Evolutionary conservation across 768 basidiomycete species (phyloP), one percentile per base, ranked within the genome.

Genomic region (Xerocomellus amylosporus): DNA sequence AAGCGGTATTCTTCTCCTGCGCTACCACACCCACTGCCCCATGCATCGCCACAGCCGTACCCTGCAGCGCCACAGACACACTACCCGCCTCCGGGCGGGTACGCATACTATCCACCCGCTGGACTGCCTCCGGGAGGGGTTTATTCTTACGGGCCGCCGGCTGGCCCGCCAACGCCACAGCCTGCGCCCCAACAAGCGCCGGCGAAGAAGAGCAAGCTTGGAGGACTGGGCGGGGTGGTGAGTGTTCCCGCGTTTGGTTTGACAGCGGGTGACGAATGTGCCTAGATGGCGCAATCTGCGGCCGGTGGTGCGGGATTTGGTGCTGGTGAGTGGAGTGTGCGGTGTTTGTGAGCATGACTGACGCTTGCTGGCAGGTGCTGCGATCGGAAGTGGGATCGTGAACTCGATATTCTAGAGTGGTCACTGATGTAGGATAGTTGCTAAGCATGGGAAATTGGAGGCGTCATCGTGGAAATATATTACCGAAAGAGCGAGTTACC

Each of bases 241-340:
- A 47, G 69, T 55, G 45, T 13, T 20, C 31, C 36, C 37, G 36
- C 14, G 48, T n/a, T 19, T 42, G 36, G 17, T 20, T 17, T 53
- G 42, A 34, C 17, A 34, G 19, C 31, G 22, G 3, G 22, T 60
- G 51, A 64, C 42, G 22, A 10, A 43, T 2, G 19, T 20, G 30
- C 6, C 14, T 15, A 72, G 71, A 67, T 72, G 65, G 71, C 64
- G 5, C 58, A 64, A 28, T 64, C 72, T 4, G 72, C 73, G 2
- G 72, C 67, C 1, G 69, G 78, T 17, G 81, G 80, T 34, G 68
- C 73, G 3, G 80, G 80, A 1, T 80, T 80, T 47, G 79, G 79
- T 19, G 77, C 75, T 49, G 75, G 76, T 73, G 20, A 60, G 74
- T 65, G 14, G 2, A 0, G 0, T 1, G 26, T 19, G 7, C 0